phyloP scores from a whole-genome alignment of 2,329 filamentous ascomycete genomes.

The Nakataea oryzae region DNA sequence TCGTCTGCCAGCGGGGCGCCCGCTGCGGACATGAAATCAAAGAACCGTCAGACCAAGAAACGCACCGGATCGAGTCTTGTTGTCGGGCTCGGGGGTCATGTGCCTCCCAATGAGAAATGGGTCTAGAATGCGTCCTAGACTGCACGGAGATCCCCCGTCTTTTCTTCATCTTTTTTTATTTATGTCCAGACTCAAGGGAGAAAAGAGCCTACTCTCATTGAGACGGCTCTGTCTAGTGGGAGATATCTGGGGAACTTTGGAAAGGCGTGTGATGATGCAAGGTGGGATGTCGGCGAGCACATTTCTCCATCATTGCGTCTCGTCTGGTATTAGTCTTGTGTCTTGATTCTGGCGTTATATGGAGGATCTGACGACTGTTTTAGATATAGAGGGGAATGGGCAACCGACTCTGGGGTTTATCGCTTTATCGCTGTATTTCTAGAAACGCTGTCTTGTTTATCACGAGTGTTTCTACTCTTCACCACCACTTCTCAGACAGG shows the following conservation, averaged over 20 bases:
- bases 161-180: not conserved
- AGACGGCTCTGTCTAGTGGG: not conserved
- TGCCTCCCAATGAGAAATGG: not conserved
- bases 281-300: too few species aligned
- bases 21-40: not conserved
- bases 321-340: not conserved
- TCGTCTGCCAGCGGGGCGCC: not conserved
- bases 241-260: not conserved
- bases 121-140: not conserved
- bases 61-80: not conserved
- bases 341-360: not conserved
- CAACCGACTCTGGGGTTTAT: not conserved
- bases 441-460: not conserved
- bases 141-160: not conserved
- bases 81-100: constrained; percentile 1
- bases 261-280: not conserved
- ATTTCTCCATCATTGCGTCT: not conserved
- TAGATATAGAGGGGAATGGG: not conserved
- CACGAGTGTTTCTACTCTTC: not conserved
- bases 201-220: not conserved
- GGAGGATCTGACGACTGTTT: not conserved
- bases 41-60: not conserved
- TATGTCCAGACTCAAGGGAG: not conserved
- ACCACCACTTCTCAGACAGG: constrained; percentile 29
- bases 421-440: not conserved